Percentiles rank a stretch among this genome's conserved stretches.
Conservation (phyloP, 2,329 filamentous ascomycete genomes). For the Teratosphaeria nubilosa region DNA sequence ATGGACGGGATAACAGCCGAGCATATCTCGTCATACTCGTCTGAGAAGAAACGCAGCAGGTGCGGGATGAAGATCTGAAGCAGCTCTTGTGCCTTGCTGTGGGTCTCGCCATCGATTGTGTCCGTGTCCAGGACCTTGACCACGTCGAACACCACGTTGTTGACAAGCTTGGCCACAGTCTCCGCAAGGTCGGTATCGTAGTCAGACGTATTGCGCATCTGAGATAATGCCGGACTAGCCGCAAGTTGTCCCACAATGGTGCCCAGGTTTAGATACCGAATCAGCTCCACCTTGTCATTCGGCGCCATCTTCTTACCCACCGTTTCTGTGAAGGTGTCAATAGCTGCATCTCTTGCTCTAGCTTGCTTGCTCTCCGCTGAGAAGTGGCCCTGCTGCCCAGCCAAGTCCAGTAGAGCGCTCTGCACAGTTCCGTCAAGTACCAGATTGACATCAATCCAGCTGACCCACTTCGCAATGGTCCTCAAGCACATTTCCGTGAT, state of each 20-base stretch:
- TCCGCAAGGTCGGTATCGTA: conserved; percentile 96
- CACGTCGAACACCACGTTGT: conserved; percentile 77
- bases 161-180: conserved; percentile 89
- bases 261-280: conserved; percentile 77
- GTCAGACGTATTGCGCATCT: conserved; percentile 67
- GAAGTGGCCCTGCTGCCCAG: conserved; percentile 58
- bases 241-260: conserved; percentile 80
- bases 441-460: conserved; percentile 94
- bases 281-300: conserved; percentile 86
- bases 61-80: conserved; percentile 77
- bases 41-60: conserved; percentile 86
- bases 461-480: conserved; percentile 93
- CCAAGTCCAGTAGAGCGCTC: conserved; percentile 71
- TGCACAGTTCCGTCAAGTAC: conserved; percentile 87
- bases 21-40: conserved; percentile 97
- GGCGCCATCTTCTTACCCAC: conserved; percentile 97
- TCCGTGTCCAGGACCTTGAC: conserved; percentile 74
- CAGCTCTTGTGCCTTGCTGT: conserved; percentile 67
- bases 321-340: conserved; percentile 92
- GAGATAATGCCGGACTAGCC: conserved; percentile 67
- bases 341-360: conserved; percentile 77
- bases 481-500: conserved; percentile 82
- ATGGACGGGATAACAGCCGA: conserved; percentile 89
- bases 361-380: conserved; percentile 51
- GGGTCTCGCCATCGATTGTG: conserved; percentile 50